These are phyloP conservation scores for Cladophialophora exuberans DNA, from an alignment of 2,329 filamentous ascomycete genomes.

Conservation along the genomic window DNA sequence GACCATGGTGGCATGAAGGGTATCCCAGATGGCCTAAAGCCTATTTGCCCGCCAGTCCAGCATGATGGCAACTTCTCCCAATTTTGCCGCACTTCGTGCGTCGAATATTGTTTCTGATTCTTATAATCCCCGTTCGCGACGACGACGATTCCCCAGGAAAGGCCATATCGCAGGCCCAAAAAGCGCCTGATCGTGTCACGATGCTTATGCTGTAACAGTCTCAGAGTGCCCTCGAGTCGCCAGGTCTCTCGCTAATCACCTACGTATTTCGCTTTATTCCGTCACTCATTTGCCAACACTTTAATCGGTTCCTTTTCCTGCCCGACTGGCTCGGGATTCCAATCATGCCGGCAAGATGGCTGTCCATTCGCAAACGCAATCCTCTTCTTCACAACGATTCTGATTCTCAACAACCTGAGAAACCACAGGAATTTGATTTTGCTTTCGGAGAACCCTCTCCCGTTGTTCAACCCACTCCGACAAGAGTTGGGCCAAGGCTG, in stretches of 20 bases:
- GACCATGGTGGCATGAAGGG: too few species aligned
- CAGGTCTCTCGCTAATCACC: conserved; percentile 18
- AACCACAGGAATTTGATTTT: conserved; percentile 29
- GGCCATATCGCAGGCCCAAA: conserved; percentile 4
- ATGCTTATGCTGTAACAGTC: conserved; percentile 26
- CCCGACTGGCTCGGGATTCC: conserved; percentile 19
- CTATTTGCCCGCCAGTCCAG: neutral
- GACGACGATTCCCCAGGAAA: neutral
- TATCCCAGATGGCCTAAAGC: conserved; percentile 1
- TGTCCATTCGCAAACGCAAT: conserved; percentile 24
- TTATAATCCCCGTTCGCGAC: conserved; percentile 8
- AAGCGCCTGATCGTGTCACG: conserved; percentile 10
- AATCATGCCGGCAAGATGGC: conserved; percentile 26
- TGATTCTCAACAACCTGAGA: conserved; percentile 12
- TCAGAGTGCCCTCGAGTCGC: conserved; percentile 17
- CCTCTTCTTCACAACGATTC: conserved; percentile 15
- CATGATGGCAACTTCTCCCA: neutral
- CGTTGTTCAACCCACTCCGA: conserved; percentile 4
- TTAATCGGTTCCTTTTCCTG: conserved; percentile 15
- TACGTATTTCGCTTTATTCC: conserved; percentile 10
- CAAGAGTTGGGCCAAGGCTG: conserved; percentile 5
- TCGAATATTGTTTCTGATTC: conserved; percentile 15
- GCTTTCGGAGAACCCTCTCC: conserved; percentile 24
- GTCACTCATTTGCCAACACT: conserved; percentile 25
- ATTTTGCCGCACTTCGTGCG: conserved; percentile 26